These are phyloP conservation scores for Vicia faba DNA, from an alignment of 306 rosid genomes.

Conservation along the genomic window DNA sequence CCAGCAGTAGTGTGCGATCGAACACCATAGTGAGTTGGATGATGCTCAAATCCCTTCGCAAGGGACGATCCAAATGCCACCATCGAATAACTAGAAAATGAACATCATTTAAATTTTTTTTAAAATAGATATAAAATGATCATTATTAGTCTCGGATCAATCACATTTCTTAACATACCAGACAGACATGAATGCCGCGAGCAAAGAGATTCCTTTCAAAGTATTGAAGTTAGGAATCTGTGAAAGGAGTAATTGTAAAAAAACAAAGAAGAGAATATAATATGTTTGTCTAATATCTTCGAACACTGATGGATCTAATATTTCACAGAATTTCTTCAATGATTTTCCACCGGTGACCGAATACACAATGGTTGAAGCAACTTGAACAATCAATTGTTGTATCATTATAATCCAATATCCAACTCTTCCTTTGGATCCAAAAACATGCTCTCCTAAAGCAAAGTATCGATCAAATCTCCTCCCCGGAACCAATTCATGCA, in stretches of 20 bases:
- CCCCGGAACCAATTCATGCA: constrained; percentile 63
- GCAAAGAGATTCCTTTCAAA: constrained; percentile 53
- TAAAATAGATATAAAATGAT: too few species aligned
- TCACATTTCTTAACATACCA: constrained; percentile 19
- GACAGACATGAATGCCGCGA: constrained; percentile 65
- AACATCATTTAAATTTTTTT: neutral
- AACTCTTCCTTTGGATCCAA: constrained; percentile 39
- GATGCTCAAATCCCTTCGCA: constrained; percentile 33
- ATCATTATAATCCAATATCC: constrained; percentile 63
- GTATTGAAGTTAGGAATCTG: constrained; percentile 69
- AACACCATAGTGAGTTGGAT: constrained; percentile 37
- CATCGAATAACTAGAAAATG: constrained; percentile 47
- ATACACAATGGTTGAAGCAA: constrained; percentile 62
- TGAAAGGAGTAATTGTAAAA: constrained; percentile 49
- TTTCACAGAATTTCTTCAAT: constrained; percentile 55
- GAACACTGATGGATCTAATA: neutral
- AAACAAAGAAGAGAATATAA: constrained; percentile 49
- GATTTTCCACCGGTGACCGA: constrained; percentile 74
- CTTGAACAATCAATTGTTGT: constrained; percentile 58
- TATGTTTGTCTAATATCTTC: constrained; percentile 44
- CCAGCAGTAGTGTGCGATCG: constrained; percentile 41
- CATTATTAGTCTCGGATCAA: too few species aligned
- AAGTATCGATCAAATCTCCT: constrained; percentile 61
- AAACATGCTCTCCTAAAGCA: constrained; percentile 55
- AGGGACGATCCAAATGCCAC: constrained; percentile 50